Evolutionary conservation across 2,329 filamentous ascomycete species (phyloP), one percentile per base, ranked within the genome.

Genomic region (Penicillium olsonii): DNA sequence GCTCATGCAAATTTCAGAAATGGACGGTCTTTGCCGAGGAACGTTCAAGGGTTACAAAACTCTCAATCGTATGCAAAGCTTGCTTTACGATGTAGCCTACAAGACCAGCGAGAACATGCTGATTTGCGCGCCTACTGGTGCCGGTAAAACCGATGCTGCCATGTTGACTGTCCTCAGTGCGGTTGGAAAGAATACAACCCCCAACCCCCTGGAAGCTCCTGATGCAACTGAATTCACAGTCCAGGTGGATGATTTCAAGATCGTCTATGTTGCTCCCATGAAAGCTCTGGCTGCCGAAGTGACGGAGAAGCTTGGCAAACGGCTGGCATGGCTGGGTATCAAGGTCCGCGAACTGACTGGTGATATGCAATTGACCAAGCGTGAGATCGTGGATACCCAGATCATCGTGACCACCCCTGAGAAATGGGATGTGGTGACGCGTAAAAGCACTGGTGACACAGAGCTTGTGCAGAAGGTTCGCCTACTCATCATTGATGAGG

Each of bases 241-340:
- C n/a, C 81, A 87, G 50, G 75, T 84, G 0, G 88, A 95, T 44
- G 90, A 95, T 61, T 96, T 97, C 80, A 97, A 99, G 73, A 92
- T 99, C 61, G 91, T 99, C 48, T 99, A 99, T 62, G 94, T 99
- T 34, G 94, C 95, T 1, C 95, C 94, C 0, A 99, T 99, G 95
- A 99, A 99, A 71, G 95, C 94, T 0, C 78, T 99, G 15, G 95
- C 95, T 4, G 94, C 95, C 7, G 94, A 99, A 73, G 88, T 99
- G 34, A 97, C 94, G 0, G 90, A 92, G 29, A 99, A 99, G 74
- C 78, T 99, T 3, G 88, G 91, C 39, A 95, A 90, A 69, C 85
- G 92, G 20, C 82, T 99, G 4, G 87, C 90, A 2, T 99, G 95
- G 95, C 82, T 99, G 5, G 92, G 92, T 7, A 84, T 99, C 62